Evolutionary conservation across 2,329 filamentous ascomycete species (phyloP), one percentile per base, ranked within the genome.

Genomic region (Phaeosphaeriaceae sp.): DNA sequence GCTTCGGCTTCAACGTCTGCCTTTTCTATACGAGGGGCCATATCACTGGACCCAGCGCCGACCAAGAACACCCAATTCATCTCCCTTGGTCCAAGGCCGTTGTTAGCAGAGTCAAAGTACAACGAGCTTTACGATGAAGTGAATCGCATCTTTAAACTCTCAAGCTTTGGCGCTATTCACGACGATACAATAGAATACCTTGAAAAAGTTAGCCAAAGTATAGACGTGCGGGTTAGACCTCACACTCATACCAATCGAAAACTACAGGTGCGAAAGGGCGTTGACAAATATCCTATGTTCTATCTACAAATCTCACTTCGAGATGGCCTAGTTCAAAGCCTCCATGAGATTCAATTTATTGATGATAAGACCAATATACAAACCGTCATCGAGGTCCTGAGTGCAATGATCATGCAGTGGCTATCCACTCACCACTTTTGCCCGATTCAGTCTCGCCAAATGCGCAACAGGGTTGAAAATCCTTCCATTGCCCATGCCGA

Each of bases 271-370:
- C 80, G 78, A 35, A 93, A 90, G 66, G 81, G 85, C 0, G 77
- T 92, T 8, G 91, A 97, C 63, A 83, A 85, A 42, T 94, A 90
- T 86, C 92, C 93, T 0, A 93, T 93, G 86, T 97, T 96, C 63
- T 88, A 87, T 61, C 74, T 97, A n/a, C 84, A 84, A 21, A 82
- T 96, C 29, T 74, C 79, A 2, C 63, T 81, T 7, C 64, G 59
- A 16, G 51, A 63, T 6, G 36, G 47, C 7, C 13, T 41, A n/a
- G 20, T 36, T 13, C 38, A 49, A 17, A 50, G 37, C 2, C 26
- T 46, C 5, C 21, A 37, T 11, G 70, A 63, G 21, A 66, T 70
- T 21, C 32, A 53, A 0, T 58, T 65, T 38, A 39, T 67, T 2
- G 54, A 64, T 4, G 55, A 66, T 1, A 57, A 72, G 12, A 47